These are phyloP conservation scores for Nakaseomyces uthaithaninus DNA, from an alignment of 1,139 yeast genomes.

Conservation along the genomic window DNA sequence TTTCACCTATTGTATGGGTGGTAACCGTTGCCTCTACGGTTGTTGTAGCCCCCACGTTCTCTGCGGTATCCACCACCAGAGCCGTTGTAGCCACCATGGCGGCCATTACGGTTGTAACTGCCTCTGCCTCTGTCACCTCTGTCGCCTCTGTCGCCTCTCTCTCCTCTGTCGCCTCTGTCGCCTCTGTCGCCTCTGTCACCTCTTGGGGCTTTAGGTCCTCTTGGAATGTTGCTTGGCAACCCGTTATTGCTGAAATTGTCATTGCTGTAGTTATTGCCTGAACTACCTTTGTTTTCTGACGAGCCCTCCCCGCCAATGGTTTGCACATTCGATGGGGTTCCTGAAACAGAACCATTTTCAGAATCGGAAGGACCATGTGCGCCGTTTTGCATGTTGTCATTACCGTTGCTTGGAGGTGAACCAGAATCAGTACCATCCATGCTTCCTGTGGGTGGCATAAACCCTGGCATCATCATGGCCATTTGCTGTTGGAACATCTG, in stretches of 20 bases:
- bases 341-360: not conserved
- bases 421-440: not conserved
- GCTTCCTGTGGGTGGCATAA: slow-evolving; percentile 29
- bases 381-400: not conserved
- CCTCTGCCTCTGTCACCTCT: slow-evolving; percentile 23
- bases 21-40: slow-evolving; percentile 18
- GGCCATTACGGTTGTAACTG: slow-evolving; percentile 25
- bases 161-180: slow-evolving; percentile 15
- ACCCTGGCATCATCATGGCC: slow-evolving; percentile 47
- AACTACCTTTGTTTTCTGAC: slow-evolving; percentile 14
- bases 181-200: slow-evolving; percentile 15
- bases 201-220: slow-evolving; percentile 32
- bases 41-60: slow-evolving; percentile 19
- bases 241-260: slow-evolving; percentile 13
- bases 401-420: slow-evolving; percentile 1
- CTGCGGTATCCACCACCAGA: slow-evolving; percentile 15
- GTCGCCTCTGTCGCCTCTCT: slow-evolving; percentile 15
- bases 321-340: slow-evolving; percentile 20
- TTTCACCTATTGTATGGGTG: slow-evolving; percentile 26
- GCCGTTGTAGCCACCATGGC: slow-evolving; percentile 9
- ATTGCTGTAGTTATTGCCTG: slow-evolving; percentile 14
- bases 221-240: slow-evolving; percentile 31
- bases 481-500: slow-evolving; percentile 39
- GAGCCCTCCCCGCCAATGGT: slow-evolving; percentile 26
- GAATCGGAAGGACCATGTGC: slow-evolving; percentile 1